A percentile compares a stretch with the other conserved stretches of the same genome.
These are phyloP conservation scores for Senna siamea DNA, from an alignment of 306 rosid genomes.

Conservation along the genomic window DNA sequence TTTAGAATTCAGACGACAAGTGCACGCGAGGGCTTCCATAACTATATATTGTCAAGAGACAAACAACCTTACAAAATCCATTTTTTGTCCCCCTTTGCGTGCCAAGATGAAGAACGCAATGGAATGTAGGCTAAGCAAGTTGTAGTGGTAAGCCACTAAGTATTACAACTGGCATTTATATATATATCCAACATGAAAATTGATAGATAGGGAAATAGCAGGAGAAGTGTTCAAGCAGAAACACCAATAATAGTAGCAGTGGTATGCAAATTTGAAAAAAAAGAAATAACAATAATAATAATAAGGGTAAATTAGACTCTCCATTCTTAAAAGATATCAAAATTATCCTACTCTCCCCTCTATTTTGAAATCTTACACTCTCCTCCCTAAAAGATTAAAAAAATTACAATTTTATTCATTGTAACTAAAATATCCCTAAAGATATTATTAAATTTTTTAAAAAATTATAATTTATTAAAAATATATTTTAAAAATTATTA, in stretches of 20 bases:
- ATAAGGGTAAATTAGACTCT: too few relatives aligned
- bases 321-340: too few relatives aligned
- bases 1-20: not conserved
- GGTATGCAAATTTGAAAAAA: not conserved
- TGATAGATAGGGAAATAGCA: conserved; percentile 31
- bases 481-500: too few relatives aligned
- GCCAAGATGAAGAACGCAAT: conserved; percentile 27
- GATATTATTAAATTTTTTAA: too few relatives aligned
- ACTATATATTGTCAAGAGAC: not conserved
- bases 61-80: conserved; percentile 3
- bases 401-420: too few relatives aligned
- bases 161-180: not conserved
- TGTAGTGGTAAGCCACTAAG: not conserved
- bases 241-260: not conserved
- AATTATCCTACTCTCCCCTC: too few relatives aligned
- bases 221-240: not conserved
- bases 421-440: too few relatives aligned
- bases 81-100: conserved; percentile 34
- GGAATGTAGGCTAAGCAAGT: conserved; percentile 1
- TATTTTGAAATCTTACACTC: too few relatives aligned
- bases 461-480: too few relatives aligned
- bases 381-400: too few relatives aligned
- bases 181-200: conserved; percentile 11
- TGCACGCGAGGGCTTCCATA: conserved; percentile 31
- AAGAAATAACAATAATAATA: too few relatives aligned